phyloP scores from a whole-genome alignment of 148 eudicot species.

The Selenicereus undatus region DNA sequence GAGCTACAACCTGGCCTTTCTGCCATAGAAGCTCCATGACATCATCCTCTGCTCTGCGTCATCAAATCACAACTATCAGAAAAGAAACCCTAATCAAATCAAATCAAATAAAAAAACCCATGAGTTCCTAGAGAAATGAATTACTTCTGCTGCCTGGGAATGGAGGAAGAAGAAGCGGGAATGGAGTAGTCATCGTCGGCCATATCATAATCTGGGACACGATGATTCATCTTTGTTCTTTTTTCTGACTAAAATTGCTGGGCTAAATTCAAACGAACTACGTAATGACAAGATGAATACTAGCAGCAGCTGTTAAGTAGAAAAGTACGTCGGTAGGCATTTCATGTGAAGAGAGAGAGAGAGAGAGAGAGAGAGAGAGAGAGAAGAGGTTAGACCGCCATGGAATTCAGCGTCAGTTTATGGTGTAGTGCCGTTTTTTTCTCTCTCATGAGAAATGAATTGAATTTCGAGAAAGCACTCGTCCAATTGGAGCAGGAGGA shows the following conservation, averaged over 20 bases:
- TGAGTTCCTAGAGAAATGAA: not conserved
- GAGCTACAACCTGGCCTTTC: constrained; percentile 48
- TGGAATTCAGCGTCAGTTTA: not conserved
- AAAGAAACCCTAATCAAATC: not conserved
- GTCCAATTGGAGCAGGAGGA: not conserved
- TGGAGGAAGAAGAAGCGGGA: constrained; percentile 28
- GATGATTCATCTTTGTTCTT: constrained; percentile 34
- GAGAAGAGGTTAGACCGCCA: not conserved
- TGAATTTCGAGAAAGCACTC: not conserved
- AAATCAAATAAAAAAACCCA: not conserved
- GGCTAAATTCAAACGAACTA: not conserved
- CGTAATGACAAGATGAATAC: not conserved
- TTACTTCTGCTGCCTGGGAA: constrained; percentile 33
- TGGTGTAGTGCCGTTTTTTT: not conserved
- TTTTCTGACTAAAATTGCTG: not conserved
- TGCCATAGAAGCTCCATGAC: constrained; percentile 70
- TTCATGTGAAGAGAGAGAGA: not conserved
- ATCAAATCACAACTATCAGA: not conserved
- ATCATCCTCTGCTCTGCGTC: constrained; percentile 47
- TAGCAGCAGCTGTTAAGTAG: not conserved
- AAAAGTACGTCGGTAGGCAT: not conserved
- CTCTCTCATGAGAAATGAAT: not conserved
- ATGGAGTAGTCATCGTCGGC: constrained; percentile 37
- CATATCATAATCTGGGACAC: constrained; percentile 52
- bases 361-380: not conserved